Base-by-base conservation (phyloP, 2,329 filamentous ascomycete genomes). In the Aspergillus phoenicis region DNA sequence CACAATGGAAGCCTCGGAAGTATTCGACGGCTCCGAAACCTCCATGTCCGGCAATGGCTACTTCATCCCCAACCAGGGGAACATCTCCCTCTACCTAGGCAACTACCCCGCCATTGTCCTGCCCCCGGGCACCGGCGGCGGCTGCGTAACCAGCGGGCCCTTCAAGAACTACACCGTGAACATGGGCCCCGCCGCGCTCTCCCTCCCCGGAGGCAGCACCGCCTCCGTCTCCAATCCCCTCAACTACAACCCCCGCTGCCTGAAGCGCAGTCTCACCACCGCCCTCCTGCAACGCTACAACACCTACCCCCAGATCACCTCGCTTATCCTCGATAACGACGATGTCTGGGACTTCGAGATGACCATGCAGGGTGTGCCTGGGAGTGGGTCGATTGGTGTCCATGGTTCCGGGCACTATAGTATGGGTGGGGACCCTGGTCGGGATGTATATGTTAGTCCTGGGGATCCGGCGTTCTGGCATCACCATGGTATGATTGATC, bases 21-120 rank as follows among this genome's bases (percentile, higher is more conserved):
- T 84, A 57, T 83, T 83, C 62, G 81, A 84, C 62, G 82, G 83
- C n/a, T 81, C 76, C 57, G 77, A 75, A 1, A 74, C 72, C 7
- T 81, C 77, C 17, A 73, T 84, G 65, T 76, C 75, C 4, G 81
- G 81, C 10, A 79, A 83, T 64, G 81, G 82, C 3, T 77, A 61
- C 7, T 71, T 71, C 54, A 67, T 78, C 45, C 51, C 66, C 7
- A 59, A 69, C 43, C 66, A 69, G 52, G 17, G 68, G 24, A 65
- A 71, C 28, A 67, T 71, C 13, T 58, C 30, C 57, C 63, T 66
- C 43, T 62, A 17, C 24, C 41, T 67, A 15, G 63, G 59, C 13
- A 41, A 43, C 22, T 45, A 45, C 41, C 20, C 41, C 5, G 10
- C 41, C 2, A 53, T 39, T 11, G 26, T 43, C 22, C 52, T 55